Conservation (phyloP, 257 asterid species). For the Cordia subcordata region DNA sequence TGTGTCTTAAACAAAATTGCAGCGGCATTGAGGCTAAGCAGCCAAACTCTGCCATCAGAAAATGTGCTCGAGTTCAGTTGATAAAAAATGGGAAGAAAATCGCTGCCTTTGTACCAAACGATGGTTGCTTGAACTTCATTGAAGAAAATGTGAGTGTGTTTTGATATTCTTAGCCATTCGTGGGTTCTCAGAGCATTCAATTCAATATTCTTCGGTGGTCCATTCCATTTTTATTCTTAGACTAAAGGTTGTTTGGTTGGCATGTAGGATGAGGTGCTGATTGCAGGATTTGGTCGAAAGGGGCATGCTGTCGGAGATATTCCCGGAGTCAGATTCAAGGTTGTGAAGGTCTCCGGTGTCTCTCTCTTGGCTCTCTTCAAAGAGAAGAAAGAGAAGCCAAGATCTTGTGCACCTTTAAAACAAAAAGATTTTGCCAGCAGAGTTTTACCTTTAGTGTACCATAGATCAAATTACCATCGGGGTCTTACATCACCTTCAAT, state of each 20-base stretch:
- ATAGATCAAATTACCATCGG: background rate
- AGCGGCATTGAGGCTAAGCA: constrained; percentile 80
- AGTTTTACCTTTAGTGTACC: background rate
- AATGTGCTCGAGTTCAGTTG: constrained; percentile 70
- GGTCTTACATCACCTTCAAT: background rate
- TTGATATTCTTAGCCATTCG: no score
- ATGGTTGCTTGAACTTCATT: constrained; percentile 67
- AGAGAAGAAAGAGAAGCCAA: constrained; percentile 76
- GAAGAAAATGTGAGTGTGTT: constrained; percentile 59
- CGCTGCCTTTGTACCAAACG: constrained; percentile 72
- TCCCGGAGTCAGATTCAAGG: constrained; percentile 75
- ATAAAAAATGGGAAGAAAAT: constrained; percentile 70
- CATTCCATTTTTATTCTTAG: background rate
- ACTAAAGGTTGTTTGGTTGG: background rate
- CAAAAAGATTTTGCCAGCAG: constrained; percentile 1
- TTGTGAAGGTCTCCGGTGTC: constrained; percentile 72
- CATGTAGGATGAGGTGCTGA: constrained; percentile 65
- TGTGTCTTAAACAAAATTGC: constrained; percentile 2
- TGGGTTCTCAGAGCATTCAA: background rate
- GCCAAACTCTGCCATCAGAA: constrained; percentile 77
- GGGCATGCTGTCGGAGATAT: constrained; percentile 78
- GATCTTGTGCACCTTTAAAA: constrained; percentile 24
- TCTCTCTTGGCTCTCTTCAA: constrained; percentile 65
- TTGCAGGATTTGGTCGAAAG: constrained; percentile 74
- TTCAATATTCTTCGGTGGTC: background rate